Base-by-base conservation (phyloP, 2,329 filamentous ascomycete species). In the Cladosporium colombiae region DNA sequence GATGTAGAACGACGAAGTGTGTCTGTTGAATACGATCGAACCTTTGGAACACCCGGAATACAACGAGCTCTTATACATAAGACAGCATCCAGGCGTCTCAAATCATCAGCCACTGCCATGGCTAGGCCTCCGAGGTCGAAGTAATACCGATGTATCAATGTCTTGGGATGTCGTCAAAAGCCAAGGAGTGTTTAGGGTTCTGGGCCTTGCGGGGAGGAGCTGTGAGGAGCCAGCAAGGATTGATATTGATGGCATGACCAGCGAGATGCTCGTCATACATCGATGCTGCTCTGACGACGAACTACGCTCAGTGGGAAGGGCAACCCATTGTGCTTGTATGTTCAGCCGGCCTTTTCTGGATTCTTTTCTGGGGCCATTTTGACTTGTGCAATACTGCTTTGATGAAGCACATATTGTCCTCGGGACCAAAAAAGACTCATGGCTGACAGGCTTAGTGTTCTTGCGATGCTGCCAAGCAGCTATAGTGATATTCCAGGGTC, bases 91-190 rank as follows among this genome's bases (percentile, higher is more conserved):
- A 13, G 14, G 18, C 29, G 33, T 57, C 31, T 14, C 21, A 21
- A 35, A 33, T 23, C 27, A 23, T 56, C 61, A 46, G 23, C 55
- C 16, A 33, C 35, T 33, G 60, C 29, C 61, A 21, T 44, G 49
- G 35, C 61, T 25, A 56, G 61, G 35, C 33, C 50, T 46, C 35
- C 61, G 40, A 37, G 27, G 14, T 23, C 27, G 33, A 37, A 63
- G 50, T 46, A 44, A 62, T 31, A 40, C 21, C 33, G 33, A 25
- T 55, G 50, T 37, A 46, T n/a, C n/a, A 40, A 16, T 14, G 50
- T 63, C 61, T 63, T 63, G 61, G 61, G 33, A 25, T 56, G 33
- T 56, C 50, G 49, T 56, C 50, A 56, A 56, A 31, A 13, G 61
- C 61, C 61, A 63, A 63, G 61, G 50, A 63, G 56, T 29, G 40